These are phyloP conservation scores for Exutisphaerella laricina DNA, from an alignment of 2,329 filamentous ascomycete genomes.

Conservation along the genomic window DNA sequence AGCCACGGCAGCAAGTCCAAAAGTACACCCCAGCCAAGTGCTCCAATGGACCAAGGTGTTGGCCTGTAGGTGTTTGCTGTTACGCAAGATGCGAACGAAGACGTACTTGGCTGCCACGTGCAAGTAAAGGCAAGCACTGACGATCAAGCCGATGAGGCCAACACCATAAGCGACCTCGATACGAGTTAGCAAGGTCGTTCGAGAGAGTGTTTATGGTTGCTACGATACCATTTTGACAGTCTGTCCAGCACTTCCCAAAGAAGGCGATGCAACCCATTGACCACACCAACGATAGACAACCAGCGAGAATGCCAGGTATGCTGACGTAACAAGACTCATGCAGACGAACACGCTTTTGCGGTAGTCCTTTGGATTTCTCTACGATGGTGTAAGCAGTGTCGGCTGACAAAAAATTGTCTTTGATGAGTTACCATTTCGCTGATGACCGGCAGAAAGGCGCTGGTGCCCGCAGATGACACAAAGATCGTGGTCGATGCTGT, in stretches of 20 bases:
- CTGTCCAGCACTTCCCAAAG: slow-evolving; percentile 55
- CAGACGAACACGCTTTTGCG: slow-evolving; percentile 55
- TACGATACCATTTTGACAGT: slow-evolving; percentile 56
- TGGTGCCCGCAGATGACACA: slow-evolving; percentile 53
- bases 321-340: slow-evolving; percentile 53
- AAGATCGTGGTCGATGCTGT: slow-evolving; percentile 56
- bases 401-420: too few relatives aligned
- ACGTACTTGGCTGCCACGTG: slow-evolving; percentile 52
- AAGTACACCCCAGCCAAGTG: slow-evolving; percentile 47
- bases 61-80: slow-evolving; percentile 48
- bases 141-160: slow-evolving; percentile 50
- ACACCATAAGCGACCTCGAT: slow-evolving; percentile 57
- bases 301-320: slow-evolving; percentile 55
- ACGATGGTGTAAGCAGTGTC: too few relatives aligned
- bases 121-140: slow-evolving; percentile 44
- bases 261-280: slow-evolving; percentile 57
- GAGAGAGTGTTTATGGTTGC: too few relatives aligned
- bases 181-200: too few relatives aligned
- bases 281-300: slow-evolving; percentile 60
- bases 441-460: slow-evolving; percentile 59
- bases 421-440: slow-evolving; percentile 50
- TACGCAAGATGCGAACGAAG: slow-evolving; percentile 51
- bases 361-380: slow-evolving; percentile 51
- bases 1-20: slow-evolving; percentile 39
- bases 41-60: slow-evolving; percentile 49